Conservation (phyloP, 1,284 basidiomycete genomes). For the Porphyrellus sp. region DNA sequence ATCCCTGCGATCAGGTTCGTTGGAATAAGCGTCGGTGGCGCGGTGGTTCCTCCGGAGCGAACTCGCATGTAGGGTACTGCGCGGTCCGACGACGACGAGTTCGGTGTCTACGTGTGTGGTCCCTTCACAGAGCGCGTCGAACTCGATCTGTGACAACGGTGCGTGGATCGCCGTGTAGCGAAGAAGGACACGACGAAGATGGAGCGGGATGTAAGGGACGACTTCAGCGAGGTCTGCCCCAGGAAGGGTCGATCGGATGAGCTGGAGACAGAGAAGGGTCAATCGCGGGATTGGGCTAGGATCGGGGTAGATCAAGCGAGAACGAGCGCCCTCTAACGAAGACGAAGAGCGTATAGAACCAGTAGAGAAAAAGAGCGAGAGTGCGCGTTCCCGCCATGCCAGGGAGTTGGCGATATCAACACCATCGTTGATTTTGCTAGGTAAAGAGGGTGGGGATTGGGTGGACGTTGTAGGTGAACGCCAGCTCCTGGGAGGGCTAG, state of each 20-base stretch:
- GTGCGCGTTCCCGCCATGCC: slow-evolving; percentile 50
- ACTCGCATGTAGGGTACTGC: slow-evolving; percentile 42
- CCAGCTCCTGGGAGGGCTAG: slow-evolving; percentile 51
- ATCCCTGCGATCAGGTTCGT: neutral
- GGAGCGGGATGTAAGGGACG: slow-evolving; percentile 49
- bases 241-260: slow-evolving; percentile 35
- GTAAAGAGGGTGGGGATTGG: slow-evolving; percentile 6
- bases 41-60: slow-evolving; percentile 34
- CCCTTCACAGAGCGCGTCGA: slow-evolving; percentile 47
- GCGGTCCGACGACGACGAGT: slow-evolving; percentile 57
- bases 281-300: slow-evolving; percentile 42
- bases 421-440: slow-evolving; percentile 13
- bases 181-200: slow-evolving; percentile 54
- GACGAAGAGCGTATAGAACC: slow-evolving; percentile 3
- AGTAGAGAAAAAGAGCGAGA: slow-evolving; percentile 47
- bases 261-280: slow-evolving; percentile 39
- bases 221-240: slow-evolving; percentile 39
- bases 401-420: slow-evolving; percentile 30
- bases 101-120: slow-evolving; percentile 58
- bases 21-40: neutral
- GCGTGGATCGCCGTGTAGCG: slow-evolving; percentile 53
- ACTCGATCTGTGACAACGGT: slow-evolving; percentile 48
- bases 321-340: neutral
- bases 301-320: slow-evolving; percentile 13
- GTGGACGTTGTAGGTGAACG: slow-evolving; percentile 20